Evolutionary conservation across 345 rosid species (phyloP), one percentile per base, ranked within the genome.

Genomic region (Populus euphratica): DNA sequence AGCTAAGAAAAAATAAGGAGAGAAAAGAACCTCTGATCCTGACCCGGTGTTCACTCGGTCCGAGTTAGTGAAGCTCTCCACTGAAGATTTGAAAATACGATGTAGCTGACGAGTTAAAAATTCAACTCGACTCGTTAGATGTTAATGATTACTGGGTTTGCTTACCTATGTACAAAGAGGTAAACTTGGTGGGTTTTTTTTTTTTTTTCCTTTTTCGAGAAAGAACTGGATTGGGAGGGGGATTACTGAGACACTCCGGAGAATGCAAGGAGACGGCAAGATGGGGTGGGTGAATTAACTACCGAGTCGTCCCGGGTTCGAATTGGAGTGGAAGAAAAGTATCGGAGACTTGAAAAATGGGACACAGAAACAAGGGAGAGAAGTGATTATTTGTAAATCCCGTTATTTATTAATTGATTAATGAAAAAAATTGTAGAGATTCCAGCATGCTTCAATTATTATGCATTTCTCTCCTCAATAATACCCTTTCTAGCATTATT

Each of bases 241-340:
- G 13, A 61, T 35, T 5, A 47, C 17, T 9, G 73, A n/a, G 31
- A 44, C n/a, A 6, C 54, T 70, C 49, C 75, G 80, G 62, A 43
- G 72, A 35, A 72, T 36, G 36, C 39, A 47, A 36, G 72, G 76
- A 78, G 81, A 50, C 52, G 80, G 80, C 77, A 38, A 21, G 39
- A 21, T 59, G 59, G 66, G 73, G 69, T 72, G 77, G 77, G 39
- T 21, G 69, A 44, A 67, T 61, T 50, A n/a, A 20, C 74, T 72
- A 18, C 78, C 73, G 70, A 62, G 82, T 79, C 82, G 82, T 79
- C 82, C 82, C 78, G 82, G 77, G 78, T 79, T 74, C 78, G 8
- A 69, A 44, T 69, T 65, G 73, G 75, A 68, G 75, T 38, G 31
- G 4, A 27, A 68, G 68, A 18, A 27, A 39, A 7, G 23, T 1